Base-by-base conservation (phyloP, 2,329 filamentous ascomycete species). In the Rachicladosporium sp. region DNA sequence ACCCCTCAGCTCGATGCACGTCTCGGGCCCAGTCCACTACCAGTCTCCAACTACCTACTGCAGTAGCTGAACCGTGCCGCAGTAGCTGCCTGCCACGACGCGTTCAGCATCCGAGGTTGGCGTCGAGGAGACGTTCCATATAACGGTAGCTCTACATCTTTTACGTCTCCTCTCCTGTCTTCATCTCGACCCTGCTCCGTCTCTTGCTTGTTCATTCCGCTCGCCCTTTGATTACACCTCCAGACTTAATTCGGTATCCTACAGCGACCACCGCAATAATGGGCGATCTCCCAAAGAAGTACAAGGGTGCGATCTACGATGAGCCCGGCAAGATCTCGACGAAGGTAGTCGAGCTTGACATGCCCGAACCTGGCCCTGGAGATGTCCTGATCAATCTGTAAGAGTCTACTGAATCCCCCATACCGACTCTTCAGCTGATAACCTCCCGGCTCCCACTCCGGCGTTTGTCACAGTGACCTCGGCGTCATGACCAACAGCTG, bases 261-360 rank as follows among this genome's bases (percentile, higher is more conserved):
- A 19, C 15, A 19, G 15, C 15, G 15, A 19, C 10, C 36, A 43
- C 27, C 31, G 15, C 29, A 29, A 36, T 27, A 29, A 53, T 53
- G 48, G 48, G 43, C 15, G 48, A 50, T 11, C 51, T 70, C 19
- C 67, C 78, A 4, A 68, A 70, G 51, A 77, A 71, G 44, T 73
- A 80, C 58, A 80, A 78, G 59, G 77, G 76, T 30, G 59, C 62
- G 42, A 63, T 82, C 42, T 82, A 80, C 52, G 76, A 81, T 59
- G 70, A 76, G 51, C 78, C 78, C 0, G 78, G 78, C 36, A 69
- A 65, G 3, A 68, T 81, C 44, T 80, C 75, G 2, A 80, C 76
- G 6, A 78, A 79, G 56, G 61, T 81, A 35, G 70, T 73, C 42
- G 73, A 74, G 43, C 57, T 80, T 35, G 75, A 80, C 47, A 76